Percentiles rank a stretch among this genome's conserved stretches.
These are phyloP conservation scores for Erucastrum elatum DNA, from an alignment of 345 rosid genomes.

Conservation along the genomic window DNA sequence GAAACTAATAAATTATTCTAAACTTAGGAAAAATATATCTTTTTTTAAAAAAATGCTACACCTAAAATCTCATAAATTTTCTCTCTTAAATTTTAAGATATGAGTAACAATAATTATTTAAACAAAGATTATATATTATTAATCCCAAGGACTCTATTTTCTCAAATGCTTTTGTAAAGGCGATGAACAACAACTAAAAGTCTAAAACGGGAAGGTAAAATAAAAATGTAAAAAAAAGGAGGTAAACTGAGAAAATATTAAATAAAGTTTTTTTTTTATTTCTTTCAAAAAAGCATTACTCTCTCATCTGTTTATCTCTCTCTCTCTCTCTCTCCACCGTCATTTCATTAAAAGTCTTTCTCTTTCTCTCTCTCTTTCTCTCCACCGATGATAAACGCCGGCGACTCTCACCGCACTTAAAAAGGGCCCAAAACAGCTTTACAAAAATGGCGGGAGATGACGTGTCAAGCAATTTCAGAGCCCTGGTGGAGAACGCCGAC, in stretches of 20 bases:
- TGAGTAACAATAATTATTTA: not conserved
- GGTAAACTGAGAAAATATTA: not conserved
- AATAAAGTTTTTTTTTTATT: not conserved
- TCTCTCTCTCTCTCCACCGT: constrained; percentile 36
- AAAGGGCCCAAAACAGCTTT: not conserved
- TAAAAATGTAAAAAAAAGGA: not conserved
- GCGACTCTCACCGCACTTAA: constrained; percentile 27
- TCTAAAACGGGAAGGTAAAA: not conserved
- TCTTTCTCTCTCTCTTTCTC: constrained; percentile 16
- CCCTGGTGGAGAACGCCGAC: constrained; percentile 84
- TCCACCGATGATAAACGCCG: constrained; percentile 38
- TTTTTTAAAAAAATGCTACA: too few relatives aligned
- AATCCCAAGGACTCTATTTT: constrained; percentile 18
- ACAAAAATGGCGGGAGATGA: constrained; percentile 61
- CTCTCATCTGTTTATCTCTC: not conserved
- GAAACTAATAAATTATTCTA: too few relatives aligned
- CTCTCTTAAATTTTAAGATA: not conserved
- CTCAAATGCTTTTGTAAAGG: constrained; percentile 33
- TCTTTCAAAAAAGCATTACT: not conserved
- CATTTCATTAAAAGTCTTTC: constrained; percentile 6
- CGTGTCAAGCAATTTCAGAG: constrained; percentile 57
- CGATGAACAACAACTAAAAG: constrained; percentile 1
- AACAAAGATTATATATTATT: not conserved
- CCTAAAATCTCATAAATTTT: not conserved
- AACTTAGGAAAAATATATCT: too few relatives aligned